Evolutionary conservation across 1,284 basidiomycete genomes (phyloP), one percentile per base, ranked within the genome.

Genomic region (Trametes polyzona): DNA sequence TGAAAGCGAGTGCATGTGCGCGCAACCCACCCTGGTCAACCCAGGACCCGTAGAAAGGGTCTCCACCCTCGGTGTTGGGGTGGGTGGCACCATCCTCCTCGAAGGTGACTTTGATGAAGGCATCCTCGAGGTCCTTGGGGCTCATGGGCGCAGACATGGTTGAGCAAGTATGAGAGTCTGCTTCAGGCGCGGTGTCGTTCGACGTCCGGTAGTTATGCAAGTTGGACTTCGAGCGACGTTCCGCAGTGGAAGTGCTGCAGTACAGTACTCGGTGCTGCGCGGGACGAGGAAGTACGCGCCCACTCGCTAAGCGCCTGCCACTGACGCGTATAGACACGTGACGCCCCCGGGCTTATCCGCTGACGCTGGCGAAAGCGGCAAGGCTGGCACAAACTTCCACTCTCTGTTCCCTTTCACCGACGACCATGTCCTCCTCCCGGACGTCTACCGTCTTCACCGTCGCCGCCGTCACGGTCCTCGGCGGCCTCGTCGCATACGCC

Each of bases 401-500:
- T 48, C 58, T n/a, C n/a, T n/a, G n/a, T n/a, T n/a, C n/a, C n/a
- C n/a, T n/a, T n/a, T n/a, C 58, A 59, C 62, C 69, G 51, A 61
- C 63, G 33, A 55, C 69, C 63, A 68, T 65, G 64, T 62, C 65
- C 63, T 68, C 69, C 65, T 69, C 67, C 49, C 68, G 67, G 65
- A 64, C 73, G 16, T 65, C 71, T 50, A 68, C 74, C 37, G 60
- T 71, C 57, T 60, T 80, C 72, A 83, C 91, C 60, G 80, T 89
- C 69, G 83, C 89, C 47, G 84, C 87, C 52, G 77, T 89, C 67
- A 84, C 90, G 30, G 75, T 86, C 43, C 69, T 80, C 33, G 80
- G 85, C 24, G 84, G 86, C 47, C 69, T 90, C 39, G 74, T 90
- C 49, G 91, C 86, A 17, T 97, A 96, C 73, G 92, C 89, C 33